Conservation (phyloP, 2,329 filamentous ascomycete genomes). For the Triangularia verruculosa region DNA sequence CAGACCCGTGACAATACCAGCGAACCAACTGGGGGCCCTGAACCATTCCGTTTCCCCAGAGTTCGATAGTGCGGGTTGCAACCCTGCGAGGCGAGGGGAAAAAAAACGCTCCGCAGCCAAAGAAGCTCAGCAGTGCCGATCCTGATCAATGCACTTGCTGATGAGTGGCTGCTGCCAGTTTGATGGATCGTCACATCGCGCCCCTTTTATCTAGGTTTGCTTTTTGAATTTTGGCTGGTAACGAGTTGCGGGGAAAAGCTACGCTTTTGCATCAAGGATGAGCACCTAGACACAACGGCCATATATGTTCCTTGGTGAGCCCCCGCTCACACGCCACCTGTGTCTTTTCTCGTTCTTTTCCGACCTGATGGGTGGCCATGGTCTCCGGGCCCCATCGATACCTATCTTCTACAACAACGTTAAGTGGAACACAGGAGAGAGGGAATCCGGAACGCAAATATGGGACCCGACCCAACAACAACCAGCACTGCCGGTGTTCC, state of each 20-base stretch:
- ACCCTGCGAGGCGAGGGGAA: not conserved
- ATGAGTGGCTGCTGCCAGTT: constrained; percentile 4
- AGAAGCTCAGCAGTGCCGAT: constrained; percentile 1
- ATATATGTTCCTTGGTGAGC: not conserved
- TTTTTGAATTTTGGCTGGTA: not conserved
- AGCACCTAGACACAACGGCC: not conserved
- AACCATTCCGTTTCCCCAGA: constrained; percentile 4
- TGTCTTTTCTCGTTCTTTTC: constrained; percentile 11
- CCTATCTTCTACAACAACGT: not conserved
- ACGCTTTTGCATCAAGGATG: not conserved
- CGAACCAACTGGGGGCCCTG: not conserved
- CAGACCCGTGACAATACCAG: not conserved
- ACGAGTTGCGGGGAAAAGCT: constrained; percentile 1
- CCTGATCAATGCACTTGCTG: not conserved
- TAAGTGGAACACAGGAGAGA: not conserved
- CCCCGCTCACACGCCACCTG: not conserved
- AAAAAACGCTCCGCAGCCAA: not conserved
- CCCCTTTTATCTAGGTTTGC: not conserved
- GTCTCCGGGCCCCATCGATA: constrained; percentile 13
- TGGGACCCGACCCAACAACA: not conserved
- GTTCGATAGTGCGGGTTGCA: not conserved
- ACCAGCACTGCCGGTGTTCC: not conserved
- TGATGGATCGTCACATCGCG: constrained; percentile 4
- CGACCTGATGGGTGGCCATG: constrained; percentile 13
- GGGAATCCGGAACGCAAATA: not conserved